Base-by-base conservation (phyloP, 2,329 filamentous ascomycete genomes). In the Stachybotrys echinatus region DNA sequence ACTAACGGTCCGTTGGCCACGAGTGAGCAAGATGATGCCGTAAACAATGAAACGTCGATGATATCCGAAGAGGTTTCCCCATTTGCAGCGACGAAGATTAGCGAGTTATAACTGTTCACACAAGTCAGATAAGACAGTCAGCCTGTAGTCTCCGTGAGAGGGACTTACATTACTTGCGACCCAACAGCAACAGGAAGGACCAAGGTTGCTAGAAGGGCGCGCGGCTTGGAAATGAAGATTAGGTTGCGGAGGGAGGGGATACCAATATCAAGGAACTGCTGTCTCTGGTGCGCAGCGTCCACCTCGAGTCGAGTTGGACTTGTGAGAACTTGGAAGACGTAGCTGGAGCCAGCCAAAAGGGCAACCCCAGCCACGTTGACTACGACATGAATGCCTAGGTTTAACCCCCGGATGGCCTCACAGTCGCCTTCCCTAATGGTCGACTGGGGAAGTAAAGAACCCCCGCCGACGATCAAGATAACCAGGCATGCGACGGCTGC, bases 291-390 rank as follows among this genome's bases (percentile, higher is more conserved):
- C 5, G 77, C 77, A 12, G 55, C 59, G 23, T 70, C 65, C 8
- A 81, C 58, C 55, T 81, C 77, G 12, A 60, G 60, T 39, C 77
- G 69, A 7, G 76, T 80, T 6, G 78, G 79, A 54, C 77, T 80
- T 55, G 67, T 71, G 12, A 81, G 70, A n/a, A 79, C 67, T 59
- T 81, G 78, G 50, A 78, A 76, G 38, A 70, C 66, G 56, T 80
- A 81, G 62, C 79, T 79, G 12, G 72, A 77, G 3, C 72, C 74
- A 1, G 72, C 72, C 12, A 81, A 59, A 19, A 80, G 54, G 5
- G 70, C 63, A 5, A 76, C 57, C 7, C 65, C 65, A 40, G 74
- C 64, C 2, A 73, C 56, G 58, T 74, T 78, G 52, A 78, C 69
- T 19, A 69, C 61, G 7, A 68, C 72, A 45, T 74, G 70, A 21